These are phyloP conservation scores for Chlorella sorokiniana DNA, from an alignment of 139 green algal species.

Conservation along the genomic window DNA sequence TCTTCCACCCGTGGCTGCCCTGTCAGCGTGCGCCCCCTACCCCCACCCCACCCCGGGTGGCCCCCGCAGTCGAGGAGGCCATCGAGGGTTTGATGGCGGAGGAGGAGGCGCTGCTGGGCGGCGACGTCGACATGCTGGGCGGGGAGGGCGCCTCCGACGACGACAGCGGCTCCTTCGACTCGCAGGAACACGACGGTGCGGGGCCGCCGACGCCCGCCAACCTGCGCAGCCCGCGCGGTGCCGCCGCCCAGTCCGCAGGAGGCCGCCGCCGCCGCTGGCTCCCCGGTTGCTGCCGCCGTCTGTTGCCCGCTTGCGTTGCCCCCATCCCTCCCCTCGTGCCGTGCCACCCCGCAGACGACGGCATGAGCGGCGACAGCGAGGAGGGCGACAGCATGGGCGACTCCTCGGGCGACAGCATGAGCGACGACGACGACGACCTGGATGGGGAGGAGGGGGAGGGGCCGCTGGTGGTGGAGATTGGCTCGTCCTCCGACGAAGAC, in stretches of 20 bases:
- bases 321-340: background rate
- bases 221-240: no score
- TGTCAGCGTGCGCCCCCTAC: background rate
- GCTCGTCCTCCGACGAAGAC: constrained; percentile 42
- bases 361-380: constrained; percentile 28
- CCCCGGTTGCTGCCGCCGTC: no score
- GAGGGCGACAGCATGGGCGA: constrained; percentile 38
- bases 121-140: constrained; percentile 27
- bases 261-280: no score
- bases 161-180: constrained; percentile 37
- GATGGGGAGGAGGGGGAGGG: background rate
- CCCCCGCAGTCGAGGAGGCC: constrained; percentile 42
- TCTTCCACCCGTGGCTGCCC: background rate
- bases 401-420: constrained; percentile 16
- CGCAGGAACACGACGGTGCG: constrained; percentile 1
- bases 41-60: background rate
- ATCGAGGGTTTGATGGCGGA: constrained; percentile 50
- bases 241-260: no score
- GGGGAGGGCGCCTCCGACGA: constrained; percentile 15
- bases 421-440: background rate
- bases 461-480: constrained; percentile 35
- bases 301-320: no score
- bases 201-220: no score
- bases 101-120: constrained; percentile 34
- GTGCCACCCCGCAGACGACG: background rate